phyloP scores from a whole-genome alignment of 1,284 basidiomycete genomes.

The Cerrena zonata region DNA sequence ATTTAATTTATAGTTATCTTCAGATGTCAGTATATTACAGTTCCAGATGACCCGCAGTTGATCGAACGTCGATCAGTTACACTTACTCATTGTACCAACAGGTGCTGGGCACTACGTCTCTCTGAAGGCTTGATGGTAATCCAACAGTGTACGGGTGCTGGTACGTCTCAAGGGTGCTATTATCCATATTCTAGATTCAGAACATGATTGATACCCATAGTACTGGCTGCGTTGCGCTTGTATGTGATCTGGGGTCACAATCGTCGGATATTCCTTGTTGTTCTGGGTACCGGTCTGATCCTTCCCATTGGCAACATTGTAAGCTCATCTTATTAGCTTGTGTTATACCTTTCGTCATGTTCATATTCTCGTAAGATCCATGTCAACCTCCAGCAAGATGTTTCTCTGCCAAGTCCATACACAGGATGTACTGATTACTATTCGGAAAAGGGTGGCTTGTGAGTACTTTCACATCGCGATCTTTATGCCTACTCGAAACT shows the following conservation, averaged over 20 bases:
- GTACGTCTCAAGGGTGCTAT: too few species aligned
- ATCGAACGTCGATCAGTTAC: too few species aligned
- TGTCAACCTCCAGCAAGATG: constrained; percentile 11
- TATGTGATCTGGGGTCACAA: constrained; percentile 17
- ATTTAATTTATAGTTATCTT: too few species aligned
- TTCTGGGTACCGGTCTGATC: constrained; percentile 14
- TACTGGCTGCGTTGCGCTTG: constrained; percentile 16
- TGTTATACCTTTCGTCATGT: constrained; percentile 57
- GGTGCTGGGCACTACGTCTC: too few species aligned
- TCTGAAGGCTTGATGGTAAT: constrained; percentile 7
- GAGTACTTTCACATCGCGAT: too few species aligned
- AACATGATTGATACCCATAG: constrained; percentile 3
- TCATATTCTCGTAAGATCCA: too few species aligned
- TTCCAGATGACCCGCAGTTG: constrained; percentile 11
- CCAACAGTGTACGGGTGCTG: constrained; percentile 2
- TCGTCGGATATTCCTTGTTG: constrained; percentile 8
- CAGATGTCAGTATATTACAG: constrained; percentile 10
- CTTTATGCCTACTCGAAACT: too few species aligned
- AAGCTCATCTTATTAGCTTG: constrained; percentile 7
- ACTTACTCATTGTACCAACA: too few species aligned
- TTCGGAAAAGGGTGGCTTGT: too few species aligned
- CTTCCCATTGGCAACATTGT: constrained; percentile 14
- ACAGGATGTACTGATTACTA: background rate
- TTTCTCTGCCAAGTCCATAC: background rate
- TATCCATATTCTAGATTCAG: too few species aligned